These are phyloP conservation scores for Penicillium angulare DNA, from an alignment of 495 filamentous ascomycete genomes.

Conservation along the genomic window DNA sequence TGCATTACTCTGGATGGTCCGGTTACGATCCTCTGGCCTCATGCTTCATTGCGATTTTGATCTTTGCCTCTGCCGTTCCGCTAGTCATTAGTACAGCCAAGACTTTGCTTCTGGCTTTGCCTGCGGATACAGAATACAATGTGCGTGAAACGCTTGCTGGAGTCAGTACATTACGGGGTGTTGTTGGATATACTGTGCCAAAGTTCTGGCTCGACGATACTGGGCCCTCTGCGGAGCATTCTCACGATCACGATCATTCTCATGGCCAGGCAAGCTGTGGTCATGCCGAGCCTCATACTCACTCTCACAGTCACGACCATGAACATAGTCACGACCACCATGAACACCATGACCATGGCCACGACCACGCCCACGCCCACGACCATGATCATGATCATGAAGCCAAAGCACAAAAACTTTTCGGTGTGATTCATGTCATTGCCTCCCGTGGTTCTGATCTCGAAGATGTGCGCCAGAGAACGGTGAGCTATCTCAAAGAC, in stretches of 20 bases:
- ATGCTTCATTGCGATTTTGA: conserved; percentile 88
- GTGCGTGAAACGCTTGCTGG: conserved; percentile 82
- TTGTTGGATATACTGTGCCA: conserved; percentile 80
- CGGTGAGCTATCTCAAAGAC: conserved; percentile 53
- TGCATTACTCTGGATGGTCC: conserved; percentile 81
- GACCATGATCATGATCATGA: conserved; percentile 22
- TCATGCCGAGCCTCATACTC: no score
- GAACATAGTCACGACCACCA: conserved; percentile 26
- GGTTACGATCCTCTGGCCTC: conserved; percentile 97
- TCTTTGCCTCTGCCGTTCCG: conserved; percentile 83
- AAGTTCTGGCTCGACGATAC: conserved; percentile 93
- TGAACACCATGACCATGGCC: conserved; percentile 24
- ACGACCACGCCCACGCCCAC: conserved; percentile 18
- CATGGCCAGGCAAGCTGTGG: conserved; percentile 19
- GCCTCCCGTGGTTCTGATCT: conserved; percentile 66
- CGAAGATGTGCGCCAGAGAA: conserved; percentile 73
- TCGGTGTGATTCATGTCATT: conserved; percentile 82
- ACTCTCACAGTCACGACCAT: conserved; percentile 7
- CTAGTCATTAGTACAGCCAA: conserved; percentile 82
- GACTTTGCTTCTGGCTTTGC: conserved; percentile 77
- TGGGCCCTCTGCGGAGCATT: conserved; percentile 25
- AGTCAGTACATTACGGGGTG: conserved; percentile 77
- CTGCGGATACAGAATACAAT: conserved; percentile 82
- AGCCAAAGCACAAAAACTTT: conserved; percentile 48
- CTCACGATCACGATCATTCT: conserved; percentile 27